Conservation (phyloP, 2,329 filamentous ascomycete species). For the Colletotrichum salicis region DNA sequence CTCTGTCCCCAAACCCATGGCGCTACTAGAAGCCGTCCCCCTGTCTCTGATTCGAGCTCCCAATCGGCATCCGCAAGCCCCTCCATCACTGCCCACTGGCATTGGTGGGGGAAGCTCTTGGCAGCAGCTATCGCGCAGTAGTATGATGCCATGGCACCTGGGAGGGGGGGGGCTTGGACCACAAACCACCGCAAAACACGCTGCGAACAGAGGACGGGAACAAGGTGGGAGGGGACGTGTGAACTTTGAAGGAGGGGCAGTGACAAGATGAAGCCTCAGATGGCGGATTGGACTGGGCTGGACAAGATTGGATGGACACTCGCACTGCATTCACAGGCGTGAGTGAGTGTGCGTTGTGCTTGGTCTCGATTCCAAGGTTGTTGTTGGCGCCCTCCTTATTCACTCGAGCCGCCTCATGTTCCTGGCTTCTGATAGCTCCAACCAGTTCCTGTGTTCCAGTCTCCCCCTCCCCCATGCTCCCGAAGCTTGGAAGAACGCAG, state of each 20-base stretch:
- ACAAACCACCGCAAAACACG: constrained; percentile 19
- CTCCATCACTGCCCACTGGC: constrained; percentile 25
- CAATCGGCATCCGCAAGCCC: constrained; percentile 33
- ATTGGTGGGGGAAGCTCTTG: constrained; percentile 34
- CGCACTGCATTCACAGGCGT: neutral
- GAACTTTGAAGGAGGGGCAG: constrained; percentile 14
- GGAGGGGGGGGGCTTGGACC: constrained; percentile 16
- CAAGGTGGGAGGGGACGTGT: constrained; percentile 14
- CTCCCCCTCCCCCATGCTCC: constrained; percentile 11
- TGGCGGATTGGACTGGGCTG: constrained; percentile 26
- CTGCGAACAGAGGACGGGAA: constrained; percentile 11
- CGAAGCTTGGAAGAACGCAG: constrained; percentile 32
- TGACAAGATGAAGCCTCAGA: constrained; percentile 24
- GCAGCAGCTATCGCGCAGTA: constrained; percentile 33
- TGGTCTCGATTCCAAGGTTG: constrained; percentile 1
- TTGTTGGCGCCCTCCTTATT: constrained; percentile 18
- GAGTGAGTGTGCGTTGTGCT: neutral
- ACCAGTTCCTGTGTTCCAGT: neutral
- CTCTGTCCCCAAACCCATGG: neutral
- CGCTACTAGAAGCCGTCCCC: constrained; percentile 20
- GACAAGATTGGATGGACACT: neutral
- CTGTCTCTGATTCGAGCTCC: constrained; percentile 29
- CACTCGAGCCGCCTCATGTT: constrained; percentile 9
- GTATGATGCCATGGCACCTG: constrained; percentile 36
- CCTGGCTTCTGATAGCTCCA: constrained; percentile 33